These are phyloP conservation scores for Rosa chinensis DNA, from an alignment of 306 rosid genomes.

Conservation along the genomic window DNA sequence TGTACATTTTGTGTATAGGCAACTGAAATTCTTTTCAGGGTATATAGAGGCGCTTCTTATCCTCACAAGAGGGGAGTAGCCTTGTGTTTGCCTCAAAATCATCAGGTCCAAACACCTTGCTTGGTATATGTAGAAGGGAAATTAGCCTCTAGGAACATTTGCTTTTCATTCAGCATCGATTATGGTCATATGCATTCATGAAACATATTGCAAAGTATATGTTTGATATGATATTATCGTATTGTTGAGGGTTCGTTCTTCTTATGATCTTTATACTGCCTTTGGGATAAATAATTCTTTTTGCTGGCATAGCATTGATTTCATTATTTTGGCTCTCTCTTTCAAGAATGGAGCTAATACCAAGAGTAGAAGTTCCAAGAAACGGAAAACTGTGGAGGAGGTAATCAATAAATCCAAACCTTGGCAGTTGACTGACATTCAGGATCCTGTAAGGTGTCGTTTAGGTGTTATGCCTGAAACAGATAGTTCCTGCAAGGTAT, in stretches of 20 bases:
- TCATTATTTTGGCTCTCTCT: constrained; percentile 31
- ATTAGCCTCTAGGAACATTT: too few relatives aligned
- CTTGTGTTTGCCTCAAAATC: too few relatives aligned
- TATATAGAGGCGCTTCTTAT: too few relatives aligned
- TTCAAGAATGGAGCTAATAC: constrained; percentile 70
- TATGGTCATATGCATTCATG: too few relatives aligned
- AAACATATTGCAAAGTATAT: too few relatives aligned
- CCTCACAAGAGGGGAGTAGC: too few relatives aligned
- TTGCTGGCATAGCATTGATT: constrained; percentile 27
- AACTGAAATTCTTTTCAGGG: too few relatives aligned
- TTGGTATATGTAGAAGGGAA: too few relatives aligned
- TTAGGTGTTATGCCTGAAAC: constrained; percentile 74
- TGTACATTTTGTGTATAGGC: too few relatives aligned
- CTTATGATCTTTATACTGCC: not conserved
- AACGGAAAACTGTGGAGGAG: constrained; percentile 60
- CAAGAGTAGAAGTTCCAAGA: constrained; percentile 53
- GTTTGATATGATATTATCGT: too few relatives aligned
- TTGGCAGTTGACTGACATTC: constrained; percentile 84
- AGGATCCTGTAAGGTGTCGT: constrained; percentile 70
- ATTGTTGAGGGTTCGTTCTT: not conserved
- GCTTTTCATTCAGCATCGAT: too few relatives aligned
- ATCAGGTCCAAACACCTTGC: too few relatives aligned
- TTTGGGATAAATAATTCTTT: not conserved
- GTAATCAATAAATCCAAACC: constrained; percentile 57
- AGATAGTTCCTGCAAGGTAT: constrained; percentile 77